Conservation (phyloP, 768 basidiomycete species). For the Strobilomyces echinocephalus region DNA sequence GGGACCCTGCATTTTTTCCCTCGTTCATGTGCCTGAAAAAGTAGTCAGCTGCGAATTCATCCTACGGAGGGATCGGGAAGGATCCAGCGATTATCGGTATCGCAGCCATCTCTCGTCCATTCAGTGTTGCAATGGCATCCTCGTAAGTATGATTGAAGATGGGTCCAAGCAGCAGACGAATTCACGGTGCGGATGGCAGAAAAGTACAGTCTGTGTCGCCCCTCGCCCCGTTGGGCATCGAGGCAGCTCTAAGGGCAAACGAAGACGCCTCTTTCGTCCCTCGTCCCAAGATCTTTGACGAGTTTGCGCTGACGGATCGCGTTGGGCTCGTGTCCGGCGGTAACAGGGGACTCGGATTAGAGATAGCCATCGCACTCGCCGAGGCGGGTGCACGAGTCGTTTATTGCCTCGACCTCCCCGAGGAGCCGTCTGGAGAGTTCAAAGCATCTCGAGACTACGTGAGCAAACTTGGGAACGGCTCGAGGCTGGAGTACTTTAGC, state of each 20-base stretch:
- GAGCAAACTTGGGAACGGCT: constrained; percentile 36
- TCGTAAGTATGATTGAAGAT: constrained; percentile 5
- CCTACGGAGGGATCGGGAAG: no score
- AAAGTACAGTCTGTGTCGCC: constrained; percentile 46
- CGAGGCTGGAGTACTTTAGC: constrained; percentile 55
- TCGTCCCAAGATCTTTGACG: constrained; percentile 51
- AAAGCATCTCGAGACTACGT: constrained; percentile 49
- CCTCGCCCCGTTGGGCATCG: constrained; percentile 59
- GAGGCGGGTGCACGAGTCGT: constrained; percentile 69
- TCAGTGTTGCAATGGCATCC: constrained; percentile 5
- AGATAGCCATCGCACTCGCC: constrained; percentile 70
- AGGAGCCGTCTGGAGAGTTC: constrained; percentile 55
- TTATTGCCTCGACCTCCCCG: constrained; percentile 65
- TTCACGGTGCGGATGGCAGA: neutral
- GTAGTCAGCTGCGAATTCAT: neutral
- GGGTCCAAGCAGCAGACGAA: no score
- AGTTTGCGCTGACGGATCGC: constrained; percentile 53
- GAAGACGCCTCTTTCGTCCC: constrained; percentile 31
- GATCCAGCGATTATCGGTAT: neutral
- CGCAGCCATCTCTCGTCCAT: neutral
- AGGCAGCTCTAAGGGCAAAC: constrained; percentile 47
- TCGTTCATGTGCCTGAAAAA: constrained; percentile 1
- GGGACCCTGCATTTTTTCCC: no score
- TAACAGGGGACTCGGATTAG: constrained; percentile 72
- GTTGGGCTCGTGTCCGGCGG: constrained; percentile 63